These are phyloP conservation scores for Panus rudis DNA, from an alignment of 768 basidiomycete species.

Conservation along the genomic window DNA sequence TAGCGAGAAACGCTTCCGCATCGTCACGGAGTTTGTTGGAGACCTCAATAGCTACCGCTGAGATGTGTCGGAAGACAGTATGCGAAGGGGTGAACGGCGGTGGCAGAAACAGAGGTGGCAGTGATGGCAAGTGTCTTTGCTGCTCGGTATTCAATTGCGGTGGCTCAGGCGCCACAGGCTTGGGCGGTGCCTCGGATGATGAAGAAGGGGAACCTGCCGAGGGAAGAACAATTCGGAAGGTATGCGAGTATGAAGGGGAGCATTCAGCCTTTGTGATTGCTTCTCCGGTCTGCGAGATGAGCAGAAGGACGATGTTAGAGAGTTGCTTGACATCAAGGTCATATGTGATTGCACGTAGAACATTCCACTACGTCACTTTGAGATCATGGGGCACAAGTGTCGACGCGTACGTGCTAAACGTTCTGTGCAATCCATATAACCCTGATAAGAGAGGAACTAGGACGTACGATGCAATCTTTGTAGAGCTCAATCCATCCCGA, in stretches of 20 bases:
- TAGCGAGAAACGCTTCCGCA: slow-evolving; percentile 52
- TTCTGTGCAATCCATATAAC: too few relatives aligned
- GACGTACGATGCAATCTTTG: slow-evolving; percentile 59
- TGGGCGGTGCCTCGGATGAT: slow-evolving; percentile 6
- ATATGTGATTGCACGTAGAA: too few relatives aligned
- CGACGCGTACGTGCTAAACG: too few relatives aligned
- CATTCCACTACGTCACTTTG: too few relatives aligned
- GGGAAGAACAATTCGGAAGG: slow-evolving; percentile 24
- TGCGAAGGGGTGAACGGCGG: slow-evolving; percentile 74
- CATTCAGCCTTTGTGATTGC: slow-evolving; percentile 17
- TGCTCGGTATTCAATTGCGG: slow-evolving; percentile 20
- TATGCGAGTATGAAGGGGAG: slow-evolving; percentile 30
- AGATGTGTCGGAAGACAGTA: slow-evolving; percentile 59
- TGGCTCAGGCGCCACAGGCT: slow-evolving; percentile 4
- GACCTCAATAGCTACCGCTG: slow-evolving; percentile 45
- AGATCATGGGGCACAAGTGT: too few relatives aligned
- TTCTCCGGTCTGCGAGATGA: slow-evolving; percentile 17
- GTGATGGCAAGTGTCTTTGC: slow-evolving; percentile 42
- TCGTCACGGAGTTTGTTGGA: slow-evolving; percentile 47
- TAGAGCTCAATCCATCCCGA: slow-evolving; percentile 73
- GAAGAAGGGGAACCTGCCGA: slow-evolving; percentile 7
- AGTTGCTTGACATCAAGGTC: too few relatives aligned
- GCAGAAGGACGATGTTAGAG: too few relatives aligned
- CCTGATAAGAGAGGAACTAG: too few relatives aligned
- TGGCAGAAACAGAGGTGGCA: slow-evolving; percentile 63